phyloP scores from a whole-genome alignment of 2,329 filamentous ascomycete genomes.

The Arthrobotrys megalospora region DNA sequence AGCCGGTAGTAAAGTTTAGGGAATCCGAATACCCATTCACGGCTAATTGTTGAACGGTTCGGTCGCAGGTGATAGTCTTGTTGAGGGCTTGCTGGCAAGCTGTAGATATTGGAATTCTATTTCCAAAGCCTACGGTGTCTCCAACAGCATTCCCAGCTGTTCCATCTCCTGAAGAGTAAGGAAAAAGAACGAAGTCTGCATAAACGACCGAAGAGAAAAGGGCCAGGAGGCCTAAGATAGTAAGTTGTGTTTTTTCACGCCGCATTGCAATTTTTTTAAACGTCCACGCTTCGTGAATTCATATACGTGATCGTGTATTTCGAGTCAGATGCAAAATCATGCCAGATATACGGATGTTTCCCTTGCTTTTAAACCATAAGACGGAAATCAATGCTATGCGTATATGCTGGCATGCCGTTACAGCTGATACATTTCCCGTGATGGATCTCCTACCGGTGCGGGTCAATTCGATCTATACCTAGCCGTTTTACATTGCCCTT shows the following conservation, averaged over 20 bases:
- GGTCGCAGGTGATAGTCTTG: conserved; percentile 10
- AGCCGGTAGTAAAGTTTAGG: not conserved
- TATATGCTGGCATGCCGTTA: too few species aligned
- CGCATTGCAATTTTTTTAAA: not conserved
- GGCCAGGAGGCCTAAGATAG: not conserved
- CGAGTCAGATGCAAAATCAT: too few species aligned
- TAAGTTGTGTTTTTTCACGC: not conserved
- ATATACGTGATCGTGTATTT: too few species aligned
- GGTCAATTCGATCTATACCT: too few species aligned
- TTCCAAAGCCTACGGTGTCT: conserved; percentile 6
- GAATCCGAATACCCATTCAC: conserved; percentile 4
- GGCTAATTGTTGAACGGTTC: not conserved
- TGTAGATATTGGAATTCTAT: not conserved
- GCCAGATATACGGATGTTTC: too few species aligned
- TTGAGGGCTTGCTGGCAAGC: conserved; percentile 29
- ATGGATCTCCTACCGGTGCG: too few species aligned
- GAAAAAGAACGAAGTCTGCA: conserved; percentile 17
- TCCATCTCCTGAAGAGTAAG: conserved; percentile 19
- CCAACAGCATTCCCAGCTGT: conserved; percentile 14
- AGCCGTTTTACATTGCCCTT: too few species aligned
- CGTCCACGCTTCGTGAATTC: not conserved
- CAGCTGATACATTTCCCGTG: too few species aligned
- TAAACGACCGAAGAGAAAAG: not conserved
- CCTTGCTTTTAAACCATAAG: too few species aligned
- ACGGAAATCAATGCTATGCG: too few species aligned